Base-by-base conservation (phyloP, 192 early-diverging fungal species). In the Podila clonocystis region DNA sequence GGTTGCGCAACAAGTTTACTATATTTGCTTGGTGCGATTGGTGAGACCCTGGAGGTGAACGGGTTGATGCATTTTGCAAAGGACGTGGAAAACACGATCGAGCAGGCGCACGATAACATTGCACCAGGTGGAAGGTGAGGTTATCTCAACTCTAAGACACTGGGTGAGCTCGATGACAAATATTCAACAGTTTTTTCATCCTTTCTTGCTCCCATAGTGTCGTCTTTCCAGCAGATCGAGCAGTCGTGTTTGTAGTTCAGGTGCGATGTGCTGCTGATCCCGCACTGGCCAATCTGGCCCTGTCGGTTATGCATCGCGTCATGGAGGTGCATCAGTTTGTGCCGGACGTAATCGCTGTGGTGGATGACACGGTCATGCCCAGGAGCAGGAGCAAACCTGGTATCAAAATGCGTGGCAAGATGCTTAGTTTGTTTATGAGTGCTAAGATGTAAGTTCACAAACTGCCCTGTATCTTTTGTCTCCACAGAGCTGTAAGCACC, bases 71-170 rank as follows among this genome's bases (percentile, higher is more conserved):
- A 94, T 80, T 94, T 91, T 64, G 87, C 92, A 30, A 67, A 72
- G 22, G 93, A 95, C 62, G 80, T 94, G 20, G 94, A 96, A 74
- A 65, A 83, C 26, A 88, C 91, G 0, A 89, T 94, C 31, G 94
- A 94, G 71, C 77, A 85, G 45, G 65, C 70, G 6, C 73, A 82
- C 63, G 63, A 68, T 4, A 71, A 55, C 17, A 71, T 78, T 63
- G 50, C 64, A 9, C 58, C 64, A 5, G 60, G 49, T 11, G 75
- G 75, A 66, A 62, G 75, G 75, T 78, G 63, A 73, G 26, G 41
- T 0, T 31, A n/a, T 34, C 20, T 55, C 65, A n/a, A 13, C 34
- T 59, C 12, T 62, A 13, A 24, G 29, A 6, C 19, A 29, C 22
- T 9, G 11, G 15, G 22, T 15, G 15, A 12, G 4, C 38, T 8